These are phyloP conservation scores for Chytriomyces sp. DNA, from an alignment of 192 early-diverging fungal species.

Conservation along the genomic window DNA sequence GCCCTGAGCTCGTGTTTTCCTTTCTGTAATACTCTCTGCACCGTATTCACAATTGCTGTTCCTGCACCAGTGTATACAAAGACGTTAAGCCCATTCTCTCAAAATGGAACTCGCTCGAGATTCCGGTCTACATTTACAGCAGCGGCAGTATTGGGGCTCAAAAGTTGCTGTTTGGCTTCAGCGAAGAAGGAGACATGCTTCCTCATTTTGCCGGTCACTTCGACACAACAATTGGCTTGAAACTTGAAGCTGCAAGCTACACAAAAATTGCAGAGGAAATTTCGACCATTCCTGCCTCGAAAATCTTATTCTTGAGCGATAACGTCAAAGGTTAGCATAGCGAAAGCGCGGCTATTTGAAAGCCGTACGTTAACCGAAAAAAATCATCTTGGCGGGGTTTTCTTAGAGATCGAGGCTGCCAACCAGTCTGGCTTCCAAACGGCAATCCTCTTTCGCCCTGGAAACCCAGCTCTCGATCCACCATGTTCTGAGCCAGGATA, in stretches of 20 bases:
- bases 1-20: neutral
- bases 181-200: conserved; percentile 19
- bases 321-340: conserved; percentile 70
- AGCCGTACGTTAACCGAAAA: neutral
- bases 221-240: conserved; percentile 89
- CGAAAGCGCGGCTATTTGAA: neutral
- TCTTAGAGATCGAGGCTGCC: conserved; percentile 78
- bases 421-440: conserved; percentile 71
- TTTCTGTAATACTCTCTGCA: neutral
- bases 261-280: conserved; percentile 74
- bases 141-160: conserved; percentile 94
- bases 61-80: conserved; percentile 68
- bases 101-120: conserved; percentile 64
- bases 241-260: conserved; percentile 75
- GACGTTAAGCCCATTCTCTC: conserved; percentile 85
- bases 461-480: conserved; percentile 66
- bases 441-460: conserved; percentile 74
- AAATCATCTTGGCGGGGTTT: neutral
- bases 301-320: conserved; percentile 90
- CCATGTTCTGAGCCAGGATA: neutral
- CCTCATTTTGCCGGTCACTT: conserved; percentile 85
- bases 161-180: conserved; percentile 84
- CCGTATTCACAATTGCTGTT: neutral
- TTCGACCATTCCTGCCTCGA: conserved; percentile 42
- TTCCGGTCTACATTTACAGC: conserved; percentile 91